Base-by-base conservation (phyloP, 2,329 filamentous ascomycete genomes). In the Fusarium hainanense region DNA sequence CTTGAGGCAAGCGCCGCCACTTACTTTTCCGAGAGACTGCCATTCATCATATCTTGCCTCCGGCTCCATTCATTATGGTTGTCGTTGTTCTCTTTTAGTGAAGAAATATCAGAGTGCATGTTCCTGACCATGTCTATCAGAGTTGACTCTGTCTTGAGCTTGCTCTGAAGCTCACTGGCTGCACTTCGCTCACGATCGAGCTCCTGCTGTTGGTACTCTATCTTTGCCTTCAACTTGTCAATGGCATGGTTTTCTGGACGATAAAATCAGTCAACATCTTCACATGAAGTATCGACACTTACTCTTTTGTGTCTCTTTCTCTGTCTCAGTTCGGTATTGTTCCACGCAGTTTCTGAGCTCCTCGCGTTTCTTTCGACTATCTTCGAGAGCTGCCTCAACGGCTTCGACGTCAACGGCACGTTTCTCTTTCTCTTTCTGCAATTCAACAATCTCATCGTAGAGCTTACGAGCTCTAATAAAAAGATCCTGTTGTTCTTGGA, bases 401-500 rank as follows among this genome's bases (percentile, higher is more conserved):
- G 64, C 63, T 7, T 68, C 55, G 4, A 70, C 61, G 8, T 76
- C 68, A 30, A 69, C 27, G 14, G 65, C 66, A 4, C 76, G 74
- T 13, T 66, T 64, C 4, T 70, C 55, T 28, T 76, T 75, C 23
- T 82, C 78, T 12, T 75, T 68, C 20, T 74, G 76, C 7, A 85
- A 58, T 27, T 82, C 71, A 2, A 75, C 63, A 0, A 78, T 71
- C 4, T 79, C 64, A 18, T 81, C 63, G 54, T 79, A 81, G 43
- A 75, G 76, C 3, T 75, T 54, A 43, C 75, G 78, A 11, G 78
- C 77, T 41, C 76, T 75, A 6, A 63, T 71, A 66, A 79, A 85
- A 2, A 86, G 75, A 7, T 72, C 71, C 58, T 86, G 83, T 28
- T 87, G 85, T 60, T 87, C 84, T 3, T 70, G 63, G 11, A 83